A percentile compares a stretch with the other conserved stretches of the same genome.
phyloP scores from a whole-genome alignment of 495 filamentous ascomycete species.

The Penicillium daleae region DNA sequence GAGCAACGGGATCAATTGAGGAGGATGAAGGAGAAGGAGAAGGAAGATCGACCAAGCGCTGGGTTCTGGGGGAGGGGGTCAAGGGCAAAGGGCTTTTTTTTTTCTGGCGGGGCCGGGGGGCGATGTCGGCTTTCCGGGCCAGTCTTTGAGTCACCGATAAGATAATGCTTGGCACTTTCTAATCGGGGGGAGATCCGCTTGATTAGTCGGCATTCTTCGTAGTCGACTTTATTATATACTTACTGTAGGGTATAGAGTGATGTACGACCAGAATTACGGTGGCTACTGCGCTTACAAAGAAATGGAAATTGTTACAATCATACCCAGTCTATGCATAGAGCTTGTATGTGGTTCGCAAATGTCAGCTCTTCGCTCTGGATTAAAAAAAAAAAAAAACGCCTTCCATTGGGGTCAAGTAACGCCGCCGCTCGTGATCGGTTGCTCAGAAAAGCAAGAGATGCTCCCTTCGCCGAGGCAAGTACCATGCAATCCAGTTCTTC shows the following conservation, averaged over 20 bases:
- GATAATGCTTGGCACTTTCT: slow-evolving; percentile 34
- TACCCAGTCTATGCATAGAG: background rate
- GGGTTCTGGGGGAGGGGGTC: slow-evolving; percentile 21
- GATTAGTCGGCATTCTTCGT: slow-evolving; percentile 7
- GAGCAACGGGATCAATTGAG: slow-evolving; percentile 20
- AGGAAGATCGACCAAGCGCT: slow-evolving; percentile 29
- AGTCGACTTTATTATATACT: too few relatives aligned
- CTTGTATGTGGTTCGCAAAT: slow-evolving; percentile 3
- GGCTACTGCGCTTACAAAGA: background rate
- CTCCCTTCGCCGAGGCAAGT: slow-evolving; percentile 21
- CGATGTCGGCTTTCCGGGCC: slow-evolving; percentile 42
- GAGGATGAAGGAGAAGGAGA: slow-evolving; percentile 13
- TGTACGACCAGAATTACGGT: too few relatives aligned
- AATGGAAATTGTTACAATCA: background rate
- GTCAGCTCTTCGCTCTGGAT: slow-evolving; percentile 7
- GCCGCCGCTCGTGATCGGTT: slow-evolving; percentile 32
- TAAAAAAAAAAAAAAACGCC: slow-evolving; percentile 27
- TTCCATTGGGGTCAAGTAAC: slow-evolving; percentile 24
- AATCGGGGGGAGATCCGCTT: background rate
- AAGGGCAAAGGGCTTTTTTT: slow-evolving; percentile 35
- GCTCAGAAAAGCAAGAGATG: slow-evolving; percentile 24
- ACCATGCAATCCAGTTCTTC: slow-evolving; percentile 20
- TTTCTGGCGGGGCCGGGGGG: slow-evolving; percentile 44
- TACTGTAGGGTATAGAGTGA: too few relatives aligned
- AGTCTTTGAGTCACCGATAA: slow-evolving; percentile 51